A percentile compares a stretch with the other conserved stretches of the same genome.
Conservation (phyloP, 2,329 filamentous ascomycete genomes). For the Aotearoamyces nothofagi region DNA sequence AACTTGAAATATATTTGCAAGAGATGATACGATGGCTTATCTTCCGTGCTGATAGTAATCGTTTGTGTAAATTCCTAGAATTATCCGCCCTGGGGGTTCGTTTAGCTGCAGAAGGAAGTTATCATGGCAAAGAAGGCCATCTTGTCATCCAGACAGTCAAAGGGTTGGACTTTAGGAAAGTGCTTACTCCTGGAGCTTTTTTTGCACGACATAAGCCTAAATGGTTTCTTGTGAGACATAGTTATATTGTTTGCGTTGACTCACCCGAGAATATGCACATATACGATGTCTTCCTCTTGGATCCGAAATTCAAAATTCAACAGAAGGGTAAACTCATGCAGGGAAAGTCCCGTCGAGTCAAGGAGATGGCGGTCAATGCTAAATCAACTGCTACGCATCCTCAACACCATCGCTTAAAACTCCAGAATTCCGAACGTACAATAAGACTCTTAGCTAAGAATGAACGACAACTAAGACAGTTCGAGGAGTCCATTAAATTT, state of each 20-base stretch:
- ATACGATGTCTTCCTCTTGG: constrained; percentile 96
- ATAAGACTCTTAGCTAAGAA: constrained; percentile 84
- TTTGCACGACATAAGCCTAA: constrained; percentile 77
- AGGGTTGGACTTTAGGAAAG: constrained; percentile 71
- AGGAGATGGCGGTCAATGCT: constrained; percentile 36
- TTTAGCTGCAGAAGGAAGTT: constrained; percentile 86
- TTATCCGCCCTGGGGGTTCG: constrained; percentile 87
- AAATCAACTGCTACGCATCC: constrained; percentile 22
- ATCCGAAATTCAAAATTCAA: constrained; percentile 71
- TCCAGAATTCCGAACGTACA: constrained; percentile 86
- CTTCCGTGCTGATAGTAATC: constrained; percentile 89
- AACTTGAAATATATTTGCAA: constrained; percentile 79
- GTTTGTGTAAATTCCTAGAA: constrained; percentile 90
- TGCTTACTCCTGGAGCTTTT: constrained; percentile 63
- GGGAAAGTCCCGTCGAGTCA: constrained; percentile 38
- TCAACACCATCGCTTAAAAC: constrained; percentile 71
- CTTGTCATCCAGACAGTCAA: constrained; percentile 85
- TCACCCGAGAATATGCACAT: constrained; percentile 98
- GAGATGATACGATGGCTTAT: constrained; percentile 95
- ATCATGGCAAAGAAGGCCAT: constrained; percentile 94
- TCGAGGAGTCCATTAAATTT: constrained; percentile 79
- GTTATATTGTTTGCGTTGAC: constrained; percentile 96
- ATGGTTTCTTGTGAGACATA: constrained; percentile 97
- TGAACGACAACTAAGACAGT: constrained; percentile 78
- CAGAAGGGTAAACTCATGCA: constrained; percentile 47